A percentile compares a stretch with the other conserved stretches of the same genome.
phyloP scores from a whole-genome alignment of 1,284 basidiomycete species.

The Schizophyllum amplum region DNA sequence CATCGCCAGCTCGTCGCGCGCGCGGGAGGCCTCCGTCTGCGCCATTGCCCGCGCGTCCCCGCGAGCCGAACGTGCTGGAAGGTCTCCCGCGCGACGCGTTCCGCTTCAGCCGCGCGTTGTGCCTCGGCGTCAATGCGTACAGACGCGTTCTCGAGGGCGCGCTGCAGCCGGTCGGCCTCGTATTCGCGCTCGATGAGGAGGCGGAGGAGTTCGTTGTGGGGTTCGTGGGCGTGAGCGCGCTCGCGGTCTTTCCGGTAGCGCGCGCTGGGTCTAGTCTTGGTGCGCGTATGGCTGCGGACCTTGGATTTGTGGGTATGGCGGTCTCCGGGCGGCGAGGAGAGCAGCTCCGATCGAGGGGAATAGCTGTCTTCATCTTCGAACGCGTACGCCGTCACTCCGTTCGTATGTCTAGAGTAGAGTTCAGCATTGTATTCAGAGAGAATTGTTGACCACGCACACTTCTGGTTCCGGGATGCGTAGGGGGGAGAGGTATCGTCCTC shows the following conservation, averaged over 20 bases:
- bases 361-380: neutral
- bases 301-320: neutral
- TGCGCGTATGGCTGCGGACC: conserved; percentile 21
- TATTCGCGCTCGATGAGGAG: conserved; percentile 48
- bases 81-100: conserved; percentile 40
- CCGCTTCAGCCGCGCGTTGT: conserved; percentile 42
- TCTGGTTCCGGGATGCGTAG: neutral
- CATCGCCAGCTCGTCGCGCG: conserved; percentile 13
- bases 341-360: conserved; percentile 9
- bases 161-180: conserved; percentile 44
- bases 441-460: neutral
- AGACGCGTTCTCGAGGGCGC: conserved; percentile 40
- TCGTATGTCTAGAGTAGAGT: neutral
- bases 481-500: neutral
- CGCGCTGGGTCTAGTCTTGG: conserved; percentile 19
- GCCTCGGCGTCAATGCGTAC: conserved; percentile 47
- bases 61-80: conserved; percentile 35
- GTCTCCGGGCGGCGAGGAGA: conserved; percentile 1
- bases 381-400: neutral
- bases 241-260: conserved; percentile 18
- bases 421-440: neutral
- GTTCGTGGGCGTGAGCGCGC: conserved; percentile 20
- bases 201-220: conserved; percentile 37
- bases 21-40: neutral
- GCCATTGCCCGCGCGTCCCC: neutral